phyloP scores from a whole-genome alignment of 495 filamentous ascomycete species.

The Penicillium nucicola region DNA sequence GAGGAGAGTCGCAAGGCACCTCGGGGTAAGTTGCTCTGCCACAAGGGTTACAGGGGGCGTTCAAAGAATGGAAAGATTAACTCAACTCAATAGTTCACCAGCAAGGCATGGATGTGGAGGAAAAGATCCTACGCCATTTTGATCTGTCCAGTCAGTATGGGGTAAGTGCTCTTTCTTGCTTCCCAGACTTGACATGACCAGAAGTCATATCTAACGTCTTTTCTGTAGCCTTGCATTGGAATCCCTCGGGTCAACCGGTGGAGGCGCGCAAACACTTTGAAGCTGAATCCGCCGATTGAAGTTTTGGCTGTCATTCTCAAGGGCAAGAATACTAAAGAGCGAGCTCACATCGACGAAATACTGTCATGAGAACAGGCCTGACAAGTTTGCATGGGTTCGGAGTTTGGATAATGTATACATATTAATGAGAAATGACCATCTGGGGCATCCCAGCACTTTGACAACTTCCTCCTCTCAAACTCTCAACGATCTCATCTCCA shows the following conservation, averaged over 20 bases:
- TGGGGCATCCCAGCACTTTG: background rate
- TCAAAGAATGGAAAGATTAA: slow-evolving; percentile 1
- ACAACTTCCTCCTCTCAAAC: too few relatives aligned
- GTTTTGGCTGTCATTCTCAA: slow-evolving; percentile 82
- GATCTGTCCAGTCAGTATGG: slow-evolving; percentile 87
- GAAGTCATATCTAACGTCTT: slow-evolving; percentile 12
- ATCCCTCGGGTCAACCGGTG: slow-evolving; percentile 79
- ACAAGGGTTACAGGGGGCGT: background rate
- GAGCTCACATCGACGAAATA: slow-evolving; percentile 78
- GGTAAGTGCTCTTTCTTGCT: slow-evolving; percentile 50
- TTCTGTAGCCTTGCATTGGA: slow-evolving; percentile 77
- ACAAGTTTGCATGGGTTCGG: background rate
- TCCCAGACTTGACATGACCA: background rate
- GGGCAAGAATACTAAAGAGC: slow-evolving; percentile 55
- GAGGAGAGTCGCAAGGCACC: slow-evolving; percentile 58
- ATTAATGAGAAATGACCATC: background rate
- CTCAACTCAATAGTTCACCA: slow-evolving; percentile 60
- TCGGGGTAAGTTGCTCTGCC: slow-evolving; percentile 30
- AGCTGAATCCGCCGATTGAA: slow-evolving; percentile 82
- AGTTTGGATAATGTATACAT: background rate
- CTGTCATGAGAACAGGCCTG: slow-evolving; percentile 42
- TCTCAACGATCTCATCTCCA: too few relatives aligned
- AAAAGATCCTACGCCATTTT: slow-evolving; percentile 86
- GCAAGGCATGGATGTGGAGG: slow-evolving; percentile 62
- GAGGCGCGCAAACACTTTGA: slow-evolving; percentile 76